Percentiles rank a stretch among this genome's conserved stretches.
Evolutionary conservation across 176 grass and related monocot species (phyloP).

Genomic region (Poa pratensis): DNA sequence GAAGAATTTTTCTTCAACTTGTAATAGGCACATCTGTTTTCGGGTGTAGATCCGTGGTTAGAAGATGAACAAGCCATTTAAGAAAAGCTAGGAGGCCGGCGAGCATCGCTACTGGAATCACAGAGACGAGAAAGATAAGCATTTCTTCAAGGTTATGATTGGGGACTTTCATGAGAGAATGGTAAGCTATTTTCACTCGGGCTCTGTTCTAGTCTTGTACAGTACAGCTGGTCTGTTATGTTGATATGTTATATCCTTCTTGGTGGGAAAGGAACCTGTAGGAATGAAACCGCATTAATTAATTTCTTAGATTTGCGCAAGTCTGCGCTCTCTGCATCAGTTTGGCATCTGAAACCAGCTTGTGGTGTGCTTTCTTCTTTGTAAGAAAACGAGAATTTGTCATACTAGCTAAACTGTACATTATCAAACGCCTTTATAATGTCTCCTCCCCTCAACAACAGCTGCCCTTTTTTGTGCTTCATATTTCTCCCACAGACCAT

Average conservation of each 20-base stretch:
- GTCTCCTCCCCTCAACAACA: not conserved
- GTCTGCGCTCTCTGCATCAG: not conserved
- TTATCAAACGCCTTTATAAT: no score
- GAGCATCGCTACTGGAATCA: not conserved
- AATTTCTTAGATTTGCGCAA: not conserved
- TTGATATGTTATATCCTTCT: no score
- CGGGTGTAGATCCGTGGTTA: not conserved
- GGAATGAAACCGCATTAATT: not conserved
- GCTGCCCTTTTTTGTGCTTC: not conserved
- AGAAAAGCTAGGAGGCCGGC: not conserved
- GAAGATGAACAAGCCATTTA: not conserved
- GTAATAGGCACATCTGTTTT: not conserved
- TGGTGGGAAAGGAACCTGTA: not conserved
- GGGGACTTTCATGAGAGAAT: constrained; percentile 1
- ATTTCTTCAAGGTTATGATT: constrained; percentile 25
- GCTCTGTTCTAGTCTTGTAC: not conserved
- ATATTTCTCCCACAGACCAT: constrained; percentile 27
- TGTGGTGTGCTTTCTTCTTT: not conserved
- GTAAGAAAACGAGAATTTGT: not conserved
- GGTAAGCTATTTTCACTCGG: not conserved
- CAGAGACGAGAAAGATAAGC: not conserved
- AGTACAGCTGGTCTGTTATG: no score
- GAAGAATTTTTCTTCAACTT: not conserved
- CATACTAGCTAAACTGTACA: not conserved
- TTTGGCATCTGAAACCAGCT: not conserved